A percentile compares a stretch with the other conserved stretches of the same genome.
These are phyloP conservation scores for Didymella segeticola DNA, from an alignment of 2,329 filamentous ascomycete genomes.

Conservation along the genomic window DNA sequence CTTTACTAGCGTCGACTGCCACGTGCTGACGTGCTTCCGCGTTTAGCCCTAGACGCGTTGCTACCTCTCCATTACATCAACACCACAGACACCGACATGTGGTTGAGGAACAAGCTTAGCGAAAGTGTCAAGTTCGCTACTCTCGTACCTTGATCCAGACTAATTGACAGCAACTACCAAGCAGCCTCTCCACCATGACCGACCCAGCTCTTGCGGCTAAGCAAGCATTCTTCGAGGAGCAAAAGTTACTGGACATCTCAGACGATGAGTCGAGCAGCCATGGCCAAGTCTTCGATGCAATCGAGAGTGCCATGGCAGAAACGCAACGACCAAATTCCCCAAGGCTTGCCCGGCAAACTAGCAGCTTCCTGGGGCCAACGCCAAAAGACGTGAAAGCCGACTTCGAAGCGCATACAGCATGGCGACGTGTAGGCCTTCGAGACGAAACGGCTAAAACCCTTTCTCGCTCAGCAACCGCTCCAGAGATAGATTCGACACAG, in stretches of 20 bases:
- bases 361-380: conserved; percentile 42
- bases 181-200: conserved; percentile 25
- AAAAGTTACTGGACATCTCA: conserved; percentile 37
- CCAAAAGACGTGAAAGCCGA: conserved; percentile 38
- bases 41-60: conserved; percentile 16
- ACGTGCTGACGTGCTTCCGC: conserved; percentile 29
- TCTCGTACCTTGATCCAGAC: background rate
- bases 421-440: conserved; percentile 22
- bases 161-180: background rate
- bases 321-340: conserved; percentile 16
- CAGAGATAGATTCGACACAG: conserved; percentile 20
- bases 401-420: conserved; percentile 31
- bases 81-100: background rate
- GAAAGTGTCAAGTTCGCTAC: background rate
- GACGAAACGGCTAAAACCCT: conserved; percentile 11
- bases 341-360: conserved; percentile 20
- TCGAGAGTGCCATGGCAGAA: conserved; percentile 33
- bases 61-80: conserved; percentile 25
- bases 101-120: background rate
- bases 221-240: conserved; percentile 38
- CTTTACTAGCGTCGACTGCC: conserved; percentile 21
- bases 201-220: conserved; percentile 35
- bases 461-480: conserved; percentile 28
- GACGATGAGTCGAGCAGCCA: conserved; percentile 35
- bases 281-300: conserved; percentile 24